Percentiles rank a stretch among this genome's conserved stretches.
Evolutionary conservation across 2,329 filamentous ascomycete genomes (phyloP).

Genomic region (Rhexocercosporidium sp.): DNA sequence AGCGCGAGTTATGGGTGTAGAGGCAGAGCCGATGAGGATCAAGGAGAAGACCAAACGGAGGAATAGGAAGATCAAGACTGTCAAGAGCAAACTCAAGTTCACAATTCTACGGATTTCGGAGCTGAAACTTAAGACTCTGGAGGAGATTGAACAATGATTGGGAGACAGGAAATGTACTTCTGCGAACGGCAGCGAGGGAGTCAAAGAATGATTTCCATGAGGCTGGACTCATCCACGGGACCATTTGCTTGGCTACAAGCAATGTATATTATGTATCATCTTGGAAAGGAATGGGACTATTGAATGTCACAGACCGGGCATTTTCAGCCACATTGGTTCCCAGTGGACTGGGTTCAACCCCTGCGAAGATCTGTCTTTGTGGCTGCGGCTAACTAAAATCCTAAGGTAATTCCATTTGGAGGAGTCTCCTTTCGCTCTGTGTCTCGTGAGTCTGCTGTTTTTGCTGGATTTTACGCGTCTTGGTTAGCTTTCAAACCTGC

Average conservation of each 20-base stretch:
- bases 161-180: neutral
- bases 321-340: neutral
- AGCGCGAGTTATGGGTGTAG: conserved; percentile 82
- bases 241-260: conserved; percentile 7
- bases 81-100: conserved; percentile 89
- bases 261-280: conserved; percentile 19
- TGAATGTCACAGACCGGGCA: neutral
- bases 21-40: conserved; percentile 77
- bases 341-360: neutral
- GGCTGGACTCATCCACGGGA: neutral
- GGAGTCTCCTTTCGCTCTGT: neutral
- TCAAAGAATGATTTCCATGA: neutral
- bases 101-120: conserved; percentile 87
- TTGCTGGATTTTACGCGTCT: neutral
- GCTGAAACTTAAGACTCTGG: conserved; percentile 56
- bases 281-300: neutral
- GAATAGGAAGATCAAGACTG: conserved; percentile 73
- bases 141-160: conserved; percentile 45
- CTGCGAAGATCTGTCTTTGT: neutral
- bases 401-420: neutral
- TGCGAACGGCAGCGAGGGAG: neutral
- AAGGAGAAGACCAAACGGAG: conserved; percentile 85
- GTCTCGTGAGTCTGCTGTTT: neutral
- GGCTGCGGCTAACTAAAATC: neutral
- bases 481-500: neutral